Evolutionary conservation across 2,329 filamentous ascomycete genomes (phyloP).

Genomic region (Diaporthe destruens): DNA sequence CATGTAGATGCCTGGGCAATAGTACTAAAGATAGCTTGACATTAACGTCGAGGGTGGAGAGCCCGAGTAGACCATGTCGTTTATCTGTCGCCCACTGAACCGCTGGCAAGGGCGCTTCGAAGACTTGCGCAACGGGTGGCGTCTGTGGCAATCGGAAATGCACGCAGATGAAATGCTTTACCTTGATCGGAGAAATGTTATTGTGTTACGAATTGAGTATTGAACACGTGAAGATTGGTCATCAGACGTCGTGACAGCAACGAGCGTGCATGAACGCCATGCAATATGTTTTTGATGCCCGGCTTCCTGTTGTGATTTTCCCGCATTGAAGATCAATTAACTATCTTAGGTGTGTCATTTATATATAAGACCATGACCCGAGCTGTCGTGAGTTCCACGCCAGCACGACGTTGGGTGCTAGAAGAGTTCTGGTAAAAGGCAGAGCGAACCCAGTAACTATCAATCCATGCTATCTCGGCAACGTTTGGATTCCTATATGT

Average conservation of each 20-base stretch:
- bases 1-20: too few species aligned
- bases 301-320: conserved; percentile 51
- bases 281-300: conserved; percentile 50
- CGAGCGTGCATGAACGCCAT: conserved; percentile 52
- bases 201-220: neutral
- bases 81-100: neutral
- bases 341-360: too few species aligned
- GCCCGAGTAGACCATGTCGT: neutral
- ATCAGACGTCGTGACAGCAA: conserved; percentile 45
- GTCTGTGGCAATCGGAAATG: neutral
- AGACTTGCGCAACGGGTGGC: neutral
- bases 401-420: neutral
- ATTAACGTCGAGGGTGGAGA: neutral
- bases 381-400: conserved; percentile 45
- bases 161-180: too few species aligned
- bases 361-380: conserved; percentile 51
- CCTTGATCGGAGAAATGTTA: neutral
- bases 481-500: conserved; percentile 24
- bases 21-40: too few species aligned
- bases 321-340: too few species aligned
- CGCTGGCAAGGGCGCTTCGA: too few species aligned
- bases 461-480: conserved; percentile 1
- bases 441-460: neutral
- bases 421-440: neutral
- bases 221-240: neutral